phyloP scores from a whole-genome alignment of 345 rosid species.

The Euphorbia peplus region DNA sequence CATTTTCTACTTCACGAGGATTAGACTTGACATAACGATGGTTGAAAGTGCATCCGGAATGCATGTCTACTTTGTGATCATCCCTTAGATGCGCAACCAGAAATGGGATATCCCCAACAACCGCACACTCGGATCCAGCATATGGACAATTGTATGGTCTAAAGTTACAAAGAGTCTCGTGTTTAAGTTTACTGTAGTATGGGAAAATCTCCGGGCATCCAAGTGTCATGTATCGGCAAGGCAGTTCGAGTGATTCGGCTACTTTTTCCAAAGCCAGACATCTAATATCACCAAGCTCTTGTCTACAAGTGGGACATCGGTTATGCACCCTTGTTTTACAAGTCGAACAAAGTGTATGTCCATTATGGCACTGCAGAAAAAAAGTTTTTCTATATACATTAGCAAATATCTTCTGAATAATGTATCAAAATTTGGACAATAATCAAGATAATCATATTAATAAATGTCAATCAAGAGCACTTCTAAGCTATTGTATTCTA shows the following conservation, averaged over 20 bases:
- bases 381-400: neutral
- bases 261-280: conserved; percentile 92
- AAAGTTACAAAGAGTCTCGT: conserved; percentile 80
- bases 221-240: conserved; percentile 70
- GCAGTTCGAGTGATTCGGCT: conserved; percentile 88
- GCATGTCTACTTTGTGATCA: conserved; percentile 98
- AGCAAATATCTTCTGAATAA: conserved; percentile 2
- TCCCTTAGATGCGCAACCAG: conserved; percentile 87
- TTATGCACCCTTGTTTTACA: conserved; percentile 89
- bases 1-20: conserved; percentile 98
- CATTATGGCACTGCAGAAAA: conserved; percentile 83
- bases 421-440: neutral
- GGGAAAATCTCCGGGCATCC: conserved; percentile 96
- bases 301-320: conserved; percentile 94
- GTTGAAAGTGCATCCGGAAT: conserved; percentile 91
- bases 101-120: conserved; percentile 76
- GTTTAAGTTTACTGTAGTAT: conserved; percentile 91
- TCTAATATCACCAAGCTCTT: conserved; percentile 97
- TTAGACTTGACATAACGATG: conserved; percentile 97
- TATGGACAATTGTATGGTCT: conserved; percentile 91
- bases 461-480: no score
- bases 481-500: neutral
- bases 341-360: conserved; percentile 92
- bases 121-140: conserved; percentile 90
- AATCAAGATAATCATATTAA: neutral